phyloP scores from a whole-genome alignment of 768 basidiomycete species.

The Phallus indusiatus region DNA sequence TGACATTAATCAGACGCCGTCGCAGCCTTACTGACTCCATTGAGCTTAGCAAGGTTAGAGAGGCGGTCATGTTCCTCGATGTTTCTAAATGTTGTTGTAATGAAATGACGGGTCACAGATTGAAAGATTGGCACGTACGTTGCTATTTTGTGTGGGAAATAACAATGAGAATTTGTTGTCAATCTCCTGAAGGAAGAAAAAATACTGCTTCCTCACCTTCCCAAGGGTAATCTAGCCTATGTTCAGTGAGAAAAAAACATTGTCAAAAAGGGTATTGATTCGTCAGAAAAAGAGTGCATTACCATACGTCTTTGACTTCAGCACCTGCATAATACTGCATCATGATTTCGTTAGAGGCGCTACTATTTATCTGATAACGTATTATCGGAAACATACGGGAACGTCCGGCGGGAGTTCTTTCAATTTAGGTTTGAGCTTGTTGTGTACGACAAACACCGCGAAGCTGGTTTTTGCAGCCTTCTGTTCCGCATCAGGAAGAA shows the following conservation, averaged over 20 bases:
- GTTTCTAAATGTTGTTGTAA: constrained; percentile 33
- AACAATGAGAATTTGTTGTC: neutral
- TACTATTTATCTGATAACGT: neutral
- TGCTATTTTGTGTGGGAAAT: neutral
- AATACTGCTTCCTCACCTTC: constrained; percentile 50
- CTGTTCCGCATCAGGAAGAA: constrained; percentile 62
- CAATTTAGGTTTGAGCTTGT: constrained; percentile 83
- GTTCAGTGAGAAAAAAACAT: constrained; percentile 4
- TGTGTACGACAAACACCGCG: constrained; percentile 89
- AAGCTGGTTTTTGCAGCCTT: constrained; percentile 73
- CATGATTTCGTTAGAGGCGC: neutral
- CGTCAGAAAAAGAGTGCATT: constrained; percentile 21
- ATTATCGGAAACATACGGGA: constrained; percentile 35
- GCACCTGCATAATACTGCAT: constrained; percentile 71
- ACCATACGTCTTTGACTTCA: constrained; percentile 68
- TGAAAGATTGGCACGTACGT: constrained; percentile 1
- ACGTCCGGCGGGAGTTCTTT: constrained; percentile 60
- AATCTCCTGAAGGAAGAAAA: neutral
- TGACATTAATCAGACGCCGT: neutral
- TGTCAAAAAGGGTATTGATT: constrained; percentile 1
- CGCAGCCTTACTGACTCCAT: constrained; percentile 1
- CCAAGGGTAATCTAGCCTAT: constrained; percentile 81
- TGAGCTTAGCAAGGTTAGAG: constrained; percentile 35
- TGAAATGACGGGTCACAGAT: neutral
- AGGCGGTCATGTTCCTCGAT: constrained; percentile 69